These are phyloP conservation scores for Plasmopara halstedii DNA, from an alignment of 352 stramenopile genomes.

Conservation along the genomic window DNA sequence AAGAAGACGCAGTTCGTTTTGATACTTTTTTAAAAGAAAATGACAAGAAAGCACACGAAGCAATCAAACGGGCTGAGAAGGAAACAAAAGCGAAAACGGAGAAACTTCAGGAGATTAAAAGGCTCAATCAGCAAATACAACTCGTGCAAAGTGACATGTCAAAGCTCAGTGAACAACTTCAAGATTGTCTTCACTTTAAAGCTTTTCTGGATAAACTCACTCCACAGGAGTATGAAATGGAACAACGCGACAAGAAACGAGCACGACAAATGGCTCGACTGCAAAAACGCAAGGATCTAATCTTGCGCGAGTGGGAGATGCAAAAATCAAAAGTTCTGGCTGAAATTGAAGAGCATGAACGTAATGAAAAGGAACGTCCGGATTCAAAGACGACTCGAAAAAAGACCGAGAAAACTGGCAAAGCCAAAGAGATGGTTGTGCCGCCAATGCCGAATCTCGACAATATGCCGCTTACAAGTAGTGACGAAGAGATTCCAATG, in stretches of 20 bases:
- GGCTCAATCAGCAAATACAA: conserved; percentile 94
- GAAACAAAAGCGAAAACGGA: conserved; percentile 92
- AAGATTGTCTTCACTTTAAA: conserved; percentile 93
- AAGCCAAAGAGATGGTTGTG: conserved; percentile 36
- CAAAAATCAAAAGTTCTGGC: conserved; percentile 43
- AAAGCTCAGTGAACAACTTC: conserved; percentile 91
- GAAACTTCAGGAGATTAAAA: conserved; percentile 94
- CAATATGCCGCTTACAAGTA: conserved; percentile 54
- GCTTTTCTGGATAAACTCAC: conserved; percentile 90
- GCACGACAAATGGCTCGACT: conserved; percentile 50
- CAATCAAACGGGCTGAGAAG: conserved; percentile 91
- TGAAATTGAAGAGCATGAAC: conserved; percentile 65
- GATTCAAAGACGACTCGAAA: conserved; percentile 47
- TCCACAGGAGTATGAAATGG: conserved; percentile 69
- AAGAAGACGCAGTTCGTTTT: conserved; percentile 93
- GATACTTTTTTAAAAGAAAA: conserved; percentile 97
- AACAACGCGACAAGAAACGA: conserved; percentile 76
- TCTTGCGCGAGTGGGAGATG: conserved; percentile 57
- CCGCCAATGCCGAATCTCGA: conserved; percentile 66
- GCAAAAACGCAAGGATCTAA: conserved; percentile 64
- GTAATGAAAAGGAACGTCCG: conserved; percentile 41
- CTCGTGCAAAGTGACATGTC: conserved; percentile 90
- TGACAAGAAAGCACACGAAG: conserved; percentile 94
- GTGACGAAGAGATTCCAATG: conserved; percentile 91
- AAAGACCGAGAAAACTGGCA: conserved; percentile 44